These are phyloP conservation scores for Fusarium fujikuroi DNA, from an alignment of 2,329 filamentous ascomycete genomes.

Conservation along the genomic window DNA sequence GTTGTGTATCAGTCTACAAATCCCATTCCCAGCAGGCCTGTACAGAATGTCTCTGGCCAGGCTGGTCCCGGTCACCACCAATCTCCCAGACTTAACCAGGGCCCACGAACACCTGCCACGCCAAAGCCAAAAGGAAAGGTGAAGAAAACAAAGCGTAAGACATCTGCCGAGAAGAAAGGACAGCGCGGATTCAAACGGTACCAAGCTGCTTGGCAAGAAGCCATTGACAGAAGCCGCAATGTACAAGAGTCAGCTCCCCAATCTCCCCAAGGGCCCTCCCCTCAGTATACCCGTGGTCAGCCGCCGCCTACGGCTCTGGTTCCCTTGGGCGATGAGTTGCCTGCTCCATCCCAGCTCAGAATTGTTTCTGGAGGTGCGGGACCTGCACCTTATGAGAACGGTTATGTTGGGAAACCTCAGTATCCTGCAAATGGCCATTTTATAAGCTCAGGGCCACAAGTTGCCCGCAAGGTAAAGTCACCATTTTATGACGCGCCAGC, in stretches of 20 bases:
- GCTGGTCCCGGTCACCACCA: constrained; percentile 28
- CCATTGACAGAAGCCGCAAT: constrained; percentile 46
- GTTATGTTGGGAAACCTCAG: constrained; percentile 43
- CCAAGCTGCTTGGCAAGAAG: constrained; percentile 56
- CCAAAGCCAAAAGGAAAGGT: constrained; percentile 39
- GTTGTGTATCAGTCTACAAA: constrained; percentile 23
- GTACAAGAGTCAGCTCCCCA: constrained; percentile 12
- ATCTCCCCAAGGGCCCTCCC: constrained; percentile 18
- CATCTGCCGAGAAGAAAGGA: constrained; percentile 47
- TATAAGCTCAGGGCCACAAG: constrained; percentile 27
- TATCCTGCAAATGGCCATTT: constrained; percentile 31
- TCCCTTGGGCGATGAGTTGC: constrained; percentile 28
- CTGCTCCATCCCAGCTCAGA: constrained; percentile 33
- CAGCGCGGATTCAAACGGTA: constrained; percentile 61
- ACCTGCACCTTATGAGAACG: constrained; percentile 42
- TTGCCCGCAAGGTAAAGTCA: constrained; percentile 45
- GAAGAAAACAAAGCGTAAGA: constrained; percentile 46
- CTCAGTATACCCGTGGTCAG: constrained; percentile 22
- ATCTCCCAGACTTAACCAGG: constrained; percentile 29
- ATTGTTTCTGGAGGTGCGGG: constrained; percentile 31
- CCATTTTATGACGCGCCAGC: constrained; percentile 34
- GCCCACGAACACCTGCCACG: constrained; percentile 23
- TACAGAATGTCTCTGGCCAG: constrained; percentile 23
- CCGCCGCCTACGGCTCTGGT: constrained; percentile 13
- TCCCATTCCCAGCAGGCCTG: constrained; percentile 9